Evolutionary conservation across 176 grass and related monocot species (phyloP).

Genomic region (Aegilops speltoides): DNA sequence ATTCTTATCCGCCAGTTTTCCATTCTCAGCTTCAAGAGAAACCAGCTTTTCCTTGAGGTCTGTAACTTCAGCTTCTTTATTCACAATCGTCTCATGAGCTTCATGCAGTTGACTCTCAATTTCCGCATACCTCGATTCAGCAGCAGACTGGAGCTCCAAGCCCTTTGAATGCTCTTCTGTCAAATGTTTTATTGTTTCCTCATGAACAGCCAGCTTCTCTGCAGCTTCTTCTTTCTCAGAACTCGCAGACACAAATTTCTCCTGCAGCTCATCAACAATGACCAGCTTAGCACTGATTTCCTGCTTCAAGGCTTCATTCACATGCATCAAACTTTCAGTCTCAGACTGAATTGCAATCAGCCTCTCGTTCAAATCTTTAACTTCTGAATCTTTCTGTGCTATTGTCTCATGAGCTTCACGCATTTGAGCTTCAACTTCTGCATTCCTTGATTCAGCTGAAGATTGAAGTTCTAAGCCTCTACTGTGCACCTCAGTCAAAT

Average conservation of each 20-base stretch:
- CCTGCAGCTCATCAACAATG: constrained; percentile 49
- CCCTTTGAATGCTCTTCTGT: constrained; percentile 44
- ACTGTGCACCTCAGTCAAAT: constrained; percentile 51
- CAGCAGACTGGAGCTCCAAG: constrained; percentile 46
- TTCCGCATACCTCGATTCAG: constrained; percentile 42
- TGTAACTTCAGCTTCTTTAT: constrained; percentile 46
- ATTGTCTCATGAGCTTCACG: constrained; percentile 44
- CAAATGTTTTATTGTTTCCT: constrained; percentile 45
- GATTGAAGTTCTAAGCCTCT: constrained; percentile 56
- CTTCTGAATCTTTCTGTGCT: constrained; percentile 54
- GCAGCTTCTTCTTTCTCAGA: constrained; percentile 51
- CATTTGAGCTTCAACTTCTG: constrained; percentile 54
- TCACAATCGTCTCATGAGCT: constrained; percentile 31
- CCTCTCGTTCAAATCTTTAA: constrained; percentile 68
- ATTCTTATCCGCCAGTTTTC: constrained; percentile 40
- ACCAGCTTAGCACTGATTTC: constrained; percentile 49
- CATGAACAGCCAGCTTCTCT: constrained; percentile 37
- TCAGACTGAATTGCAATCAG: constrained; percentile 65
- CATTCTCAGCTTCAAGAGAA: constrained; percentile 53
- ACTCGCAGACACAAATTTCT: constrained; percentile 31
- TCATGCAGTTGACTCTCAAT: constrained; percentile 43
- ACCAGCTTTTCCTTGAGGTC: constrained; percentile 47
- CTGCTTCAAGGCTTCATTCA: constrained; percentile 61
- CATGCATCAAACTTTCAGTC: constrained; percentile 38
- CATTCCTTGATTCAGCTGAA: constrained; percentile 47